Base-by-base conservation (phyloP, 352 stramenopile species). In the Blastocystis sp. region DNA sequence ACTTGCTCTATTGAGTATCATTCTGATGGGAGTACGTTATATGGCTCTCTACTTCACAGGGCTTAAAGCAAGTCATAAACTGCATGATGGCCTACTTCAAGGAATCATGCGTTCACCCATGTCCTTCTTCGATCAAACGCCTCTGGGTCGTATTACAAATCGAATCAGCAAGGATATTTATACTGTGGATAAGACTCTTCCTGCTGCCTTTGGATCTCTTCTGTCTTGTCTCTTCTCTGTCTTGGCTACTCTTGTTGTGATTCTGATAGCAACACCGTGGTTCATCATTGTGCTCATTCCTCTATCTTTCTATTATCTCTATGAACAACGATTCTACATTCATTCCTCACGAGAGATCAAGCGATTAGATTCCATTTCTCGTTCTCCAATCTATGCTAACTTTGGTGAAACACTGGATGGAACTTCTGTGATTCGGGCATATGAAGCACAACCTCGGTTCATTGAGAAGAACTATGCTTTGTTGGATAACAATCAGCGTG, bases 301-400 rank as follows among this genome's bases (percentile, higher is more conserved):
- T 27, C 52, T 94, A 6, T 81, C 78, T 27, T 88, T 92, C 39
- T 86, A 93, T 16, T 96, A 96, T 88, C 89, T 91, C 46, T 89
- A 87, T 11, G 90, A 93, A 37, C 91, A 95, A 90, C 94, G 94
- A 16, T 98, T 97, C 88, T 97, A 96, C 88, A 94, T 97, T 88
- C 92, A 92, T 78, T 94, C 91, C 0, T 92, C 93, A 78, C 88
- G 93, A 29, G 93, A 97, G 88, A 90, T 97, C 21, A 94, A 96
- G 86, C 89, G 94, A 63, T 89, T 96, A 14, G 93, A 97, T 59
- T 93, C 91, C 29, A 90, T 94, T 3, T 91, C 86, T 67, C 78
- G 92, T 63, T 94, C 93, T 52, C 96, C 96, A 21, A 93, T 99
- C n/a, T 98, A 97, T 89, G 92, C 93, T 12, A 89, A 97, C 87